Base-by-base conservation (phyloP, 2,329 filamentous ascomycete species). In the Phoma sp. region DNA sequence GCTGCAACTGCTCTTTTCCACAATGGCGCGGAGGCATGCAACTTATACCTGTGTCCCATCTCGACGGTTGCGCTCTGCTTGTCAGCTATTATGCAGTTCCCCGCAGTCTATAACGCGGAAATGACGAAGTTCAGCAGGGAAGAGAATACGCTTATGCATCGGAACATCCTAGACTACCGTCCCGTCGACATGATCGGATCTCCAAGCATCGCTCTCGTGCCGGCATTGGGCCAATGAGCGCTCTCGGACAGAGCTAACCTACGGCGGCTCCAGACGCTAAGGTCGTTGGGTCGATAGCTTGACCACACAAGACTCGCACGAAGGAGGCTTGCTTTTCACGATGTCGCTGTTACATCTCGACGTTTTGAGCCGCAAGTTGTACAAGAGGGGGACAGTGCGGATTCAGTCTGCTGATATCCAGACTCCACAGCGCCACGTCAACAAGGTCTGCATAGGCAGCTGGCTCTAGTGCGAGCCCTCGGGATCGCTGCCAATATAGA, bases 221-320 rank as follows among this genome's bases (percentile, higher is more conserved):
- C 65, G 65, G 67, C 64, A 63, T 55, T 45, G 22, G 24, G 38
- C 65, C 49, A 68, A 68, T 68, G 37, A 55, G 58, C 33, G 37
- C 22, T 9, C 19, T 17, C 9, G 38, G 25, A 25, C 12, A 8
- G 27, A 49, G n/a, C 40, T 39, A 31, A 36, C 15, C 43, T 8
- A 4, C 36, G 12, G 27, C 29, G 29, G 31, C 4, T 12, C 2
- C 31, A 32, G 29, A 25, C 47, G 46, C 52, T 55, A 55, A 32
- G 24, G 25, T 5, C 8, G 46, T 43, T 51, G 51, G 36, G 10
- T 46, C 31, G 46, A 41, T 36, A 43, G 41, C 52, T 51, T 46
- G 36, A 29, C 52, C 52, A 51, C 33, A 51, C 37, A 46, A 55
- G 52, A 55, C 36, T 38, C 24, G 36, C 41, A 38, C 46, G 31